A percentile compares a stretch with the other conserved stretches of the same genome.
These are phyloP conservation scores for Fusarium xyrophilum DNA, from an alignment of 2,329 filamentous ascomycete species.

Conservation along the genomic window DNA sequence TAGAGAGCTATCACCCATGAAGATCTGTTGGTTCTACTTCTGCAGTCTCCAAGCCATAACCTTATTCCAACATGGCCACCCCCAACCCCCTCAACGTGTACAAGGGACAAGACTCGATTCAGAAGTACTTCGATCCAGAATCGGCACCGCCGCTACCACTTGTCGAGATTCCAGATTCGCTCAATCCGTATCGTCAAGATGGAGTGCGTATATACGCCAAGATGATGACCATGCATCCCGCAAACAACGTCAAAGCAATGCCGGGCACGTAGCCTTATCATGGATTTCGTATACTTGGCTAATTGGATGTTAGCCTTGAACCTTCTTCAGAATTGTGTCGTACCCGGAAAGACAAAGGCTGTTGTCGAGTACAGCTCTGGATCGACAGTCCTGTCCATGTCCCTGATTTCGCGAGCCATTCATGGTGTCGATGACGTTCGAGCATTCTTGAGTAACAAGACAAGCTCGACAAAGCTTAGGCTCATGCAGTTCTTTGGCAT, in stretches of 20 bases:
- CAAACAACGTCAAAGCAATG: constrained; percentile 70
- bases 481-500: constrained; percentile 67
- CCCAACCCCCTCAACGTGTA: constrained; percentile 60
- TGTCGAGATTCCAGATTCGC: constrained; percentile 63
- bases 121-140: constrained; percentile 66
- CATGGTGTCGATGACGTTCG: constrained; percentile 59
- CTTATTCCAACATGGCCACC: constrained; percentile 29
- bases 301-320: constrained; percentile 52
- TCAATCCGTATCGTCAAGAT: constrained; percentile 65
- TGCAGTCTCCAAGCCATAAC: neutral
- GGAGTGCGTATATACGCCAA: constrained; percentile 70
- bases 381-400: constrained; percentile 67
- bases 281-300: neutral
- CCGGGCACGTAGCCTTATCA: constrained; percentile 51
- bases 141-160: constrained; percentile 64
- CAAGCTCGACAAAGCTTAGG: constrained; percentile 58
- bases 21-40: neutral
- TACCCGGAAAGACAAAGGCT: constrained; percentile 52
- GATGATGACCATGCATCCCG: constrained; percentile 70
- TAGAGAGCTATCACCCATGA: neutral
- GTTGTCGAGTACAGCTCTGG: constrained; percentile 69
- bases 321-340: constrained; percentile 48
- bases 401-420: constrained; percentile 59
- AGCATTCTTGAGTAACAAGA: constrained; percentile 67
- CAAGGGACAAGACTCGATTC: constrained; percentile 62